phyloP scores from a whole-genome alignment of 2,329 filamentous ascomycete species.

The Calonectria pseudoturangicola region DNA sequence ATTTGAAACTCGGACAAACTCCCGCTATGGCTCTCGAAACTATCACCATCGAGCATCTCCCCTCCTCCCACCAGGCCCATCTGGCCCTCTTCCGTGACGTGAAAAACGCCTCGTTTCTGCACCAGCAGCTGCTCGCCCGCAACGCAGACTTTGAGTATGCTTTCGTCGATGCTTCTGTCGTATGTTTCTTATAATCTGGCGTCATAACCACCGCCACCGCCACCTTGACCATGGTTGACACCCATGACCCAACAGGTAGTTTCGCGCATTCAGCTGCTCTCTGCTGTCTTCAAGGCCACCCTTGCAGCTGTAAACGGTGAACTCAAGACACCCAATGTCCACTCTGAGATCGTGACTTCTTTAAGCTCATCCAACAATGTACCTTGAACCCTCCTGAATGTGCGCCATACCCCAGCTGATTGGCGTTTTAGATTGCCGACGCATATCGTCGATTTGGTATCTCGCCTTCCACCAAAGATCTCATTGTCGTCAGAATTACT shows the following conservation, averaged over 20 bases:
- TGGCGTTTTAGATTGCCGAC: conserved; percentile 83
- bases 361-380: conserved; percentile 91
- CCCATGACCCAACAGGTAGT: conserved; percentile 71
- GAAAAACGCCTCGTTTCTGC: conserved; percentile 84
- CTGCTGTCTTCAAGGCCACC: conserved; percentile 86
- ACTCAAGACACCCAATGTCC: conserved; percentile 88
- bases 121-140: conserved; percentile 88
- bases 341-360: conserved; percentile 90
- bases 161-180: conserved; percentile 89
- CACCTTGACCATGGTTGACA: conserved; percentile 33
- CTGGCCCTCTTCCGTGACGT: conserved; percentile 85
- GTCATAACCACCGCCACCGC: conserved; percentile 16
- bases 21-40: conserved; percentile 75
- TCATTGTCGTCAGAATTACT: conserved; percentile 89
- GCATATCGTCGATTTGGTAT: conserved; percentile 94
- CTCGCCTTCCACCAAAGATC: conserved; percentile 78
- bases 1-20: not conserved
- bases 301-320: conserved; percentile 76
- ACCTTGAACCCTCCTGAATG: conserved; percentile 38
- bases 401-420: conserved; percentile 36
- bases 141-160: conserved; percentile 94
- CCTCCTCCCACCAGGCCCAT: conserved; percentile 79
- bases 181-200: conserved; percentile 63
- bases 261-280: conserved; percentile 82
- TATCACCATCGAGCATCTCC: conserved; percentile 84